These are phyloP conservation scores for Aspergillus japonicus DNA, from an alignment of 2,329 filamentous ascomycete species.

Conservation along the genomic window DNA sequence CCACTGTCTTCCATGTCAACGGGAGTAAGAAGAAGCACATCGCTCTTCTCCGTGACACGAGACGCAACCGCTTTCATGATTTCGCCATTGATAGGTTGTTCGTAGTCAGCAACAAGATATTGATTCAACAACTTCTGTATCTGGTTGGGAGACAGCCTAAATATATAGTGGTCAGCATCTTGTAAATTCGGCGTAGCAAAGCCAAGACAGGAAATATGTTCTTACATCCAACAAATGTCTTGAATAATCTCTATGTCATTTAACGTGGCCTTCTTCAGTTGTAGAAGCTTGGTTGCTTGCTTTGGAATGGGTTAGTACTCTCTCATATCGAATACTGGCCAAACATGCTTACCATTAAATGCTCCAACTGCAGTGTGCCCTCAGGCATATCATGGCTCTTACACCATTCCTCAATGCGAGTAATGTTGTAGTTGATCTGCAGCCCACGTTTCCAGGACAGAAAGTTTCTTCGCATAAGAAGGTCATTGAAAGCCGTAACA, in stretches of 20 bases:
- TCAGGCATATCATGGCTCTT: slow-evolving; percentile 99
- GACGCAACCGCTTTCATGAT: slow-evolving; percentile 99
- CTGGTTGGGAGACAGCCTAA: slow-evolving; percentile 92
- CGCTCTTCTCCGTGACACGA: slow-evolving; percentile 95
- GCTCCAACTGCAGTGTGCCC: slow-evolving; percentile 93
- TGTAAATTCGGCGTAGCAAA: background rate
- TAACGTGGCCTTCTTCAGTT: slow-evolving; percentile 97
- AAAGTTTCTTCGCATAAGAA: slow-evolving; percentile 97
- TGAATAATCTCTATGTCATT: slow-evolving; percentile 99
- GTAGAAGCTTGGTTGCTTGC: slow-evolving; percentile 97
- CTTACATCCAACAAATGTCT: slow-evolving; percentile 99
- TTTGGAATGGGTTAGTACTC: slow-evolving; percentile 35
- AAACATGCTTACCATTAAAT: slow-evolving; percentile 73
- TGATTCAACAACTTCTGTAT: slow-evolving; percentile 99
- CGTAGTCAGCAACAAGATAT: slow-evolving; percentile 97
- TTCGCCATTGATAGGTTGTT: slow-evolving; percentile 98
- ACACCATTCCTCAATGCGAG: slow-evolving; percentile 98
- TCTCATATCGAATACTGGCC: background rate
- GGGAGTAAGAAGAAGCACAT: slow-evolving; percentile 86
- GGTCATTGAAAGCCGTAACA: slow-evolving; percentile 96
- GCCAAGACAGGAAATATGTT: slow-evolving; percentile 23
- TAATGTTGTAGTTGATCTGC: slow-evolving; percentile 99
- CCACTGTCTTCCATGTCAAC: slow-evolving; percentile 99
- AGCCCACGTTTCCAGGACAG: slow-evolving; percentile 98
- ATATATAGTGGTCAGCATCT: slow-evolving; percentile 10